phyloP scores from a whole-genome alignment of 2,329 filamentous ascomycete species.

The Calycina herbarum region DNA sequence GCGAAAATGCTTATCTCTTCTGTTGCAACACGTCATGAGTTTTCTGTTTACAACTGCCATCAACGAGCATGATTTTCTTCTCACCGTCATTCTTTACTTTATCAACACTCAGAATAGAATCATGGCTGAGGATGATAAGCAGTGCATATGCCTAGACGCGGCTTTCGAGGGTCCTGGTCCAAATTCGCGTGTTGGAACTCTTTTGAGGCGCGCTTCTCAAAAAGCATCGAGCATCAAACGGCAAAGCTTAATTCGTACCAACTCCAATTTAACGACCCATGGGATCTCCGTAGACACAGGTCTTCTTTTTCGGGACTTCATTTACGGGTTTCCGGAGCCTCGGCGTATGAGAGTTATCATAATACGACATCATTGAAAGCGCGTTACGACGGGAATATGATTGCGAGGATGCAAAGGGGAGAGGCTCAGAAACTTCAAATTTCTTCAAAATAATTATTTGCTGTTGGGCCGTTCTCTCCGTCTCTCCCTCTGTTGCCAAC shows the following conservation, averaged over 20 bases:
- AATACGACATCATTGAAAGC: background rate
- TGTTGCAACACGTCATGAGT: background rate
- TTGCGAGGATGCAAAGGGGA: background rate
- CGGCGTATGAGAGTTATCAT: background rate
- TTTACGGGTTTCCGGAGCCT: background rate
- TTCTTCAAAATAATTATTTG: no score
- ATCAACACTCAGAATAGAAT: background rate
- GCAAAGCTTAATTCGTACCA: background rate
- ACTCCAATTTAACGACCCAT: background rate
- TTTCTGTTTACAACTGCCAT: background rate
- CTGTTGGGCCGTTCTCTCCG: background rate
- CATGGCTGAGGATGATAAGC: background rate
- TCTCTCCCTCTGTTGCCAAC: background rate
- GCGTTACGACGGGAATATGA: background rate
- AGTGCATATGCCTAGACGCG: background rate
- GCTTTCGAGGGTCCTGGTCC: background rate
- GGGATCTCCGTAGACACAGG: background rate
- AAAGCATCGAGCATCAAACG: background rate
- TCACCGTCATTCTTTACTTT: background rate
- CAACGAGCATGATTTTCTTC: background rate
- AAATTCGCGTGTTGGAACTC: background rate
- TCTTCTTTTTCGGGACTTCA: background rate
- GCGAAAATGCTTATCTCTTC: no score
- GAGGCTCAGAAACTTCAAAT: background rate
- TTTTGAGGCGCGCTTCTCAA: background rate